phyloP scores from a whole-genome alignment of 2,329 filamentous ascomycete species.

The Apiospora koreana region DNA sequence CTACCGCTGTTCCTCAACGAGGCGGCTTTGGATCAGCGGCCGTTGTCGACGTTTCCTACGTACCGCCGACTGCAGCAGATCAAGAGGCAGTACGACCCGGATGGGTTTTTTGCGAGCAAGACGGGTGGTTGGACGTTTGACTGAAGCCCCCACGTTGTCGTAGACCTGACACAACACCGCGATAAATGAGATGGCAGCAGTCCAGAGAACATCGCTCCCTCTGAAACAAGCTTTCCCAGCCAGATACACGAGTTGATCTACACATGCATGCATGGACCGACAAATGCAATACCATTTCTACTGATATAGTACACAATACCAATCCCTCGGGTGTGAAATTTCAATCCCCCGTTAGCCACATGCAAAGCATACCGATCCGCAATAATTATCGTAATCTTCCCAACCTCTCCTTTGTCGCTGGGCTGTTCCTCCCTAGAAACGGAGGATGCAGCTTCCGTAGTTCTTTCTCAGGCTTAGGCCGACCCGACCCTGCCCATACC shows the following conservation, averaged over 20 bases:
- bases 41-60: slow-evolving; percentile 30
- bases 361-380: too few species aligned
- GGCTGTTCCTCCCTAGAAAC: background rate
- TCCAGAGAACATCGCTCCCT: background rate
- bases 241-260: background rate
- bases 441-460: background rate
- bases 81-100: slow-evolving; percentile 41
- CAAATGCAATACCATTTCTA: background rate
- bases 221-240: background rate
- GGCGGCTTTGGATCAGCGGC: slow-evolving; percentile 27
- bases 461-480: background rate
- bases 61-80: slow-evolving; percentile 35
- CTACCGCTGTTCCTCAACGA: slow-evolving; percentile 33
- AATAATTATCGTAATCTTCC: background rate
- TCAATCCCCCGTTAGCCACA: background rate
- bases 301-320: background rate
- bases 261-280: background rate
- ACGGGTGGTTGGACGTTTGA: slow-evolving; percentile 33
- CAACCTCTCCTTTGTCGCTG: background rate
- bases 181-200: background rate
- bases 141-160: slow-evolving; percentile 6
- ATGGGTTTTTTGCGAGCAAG: slow-evolving; percentile 29
- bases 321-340: background rate
- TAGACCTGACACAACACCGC: background rate
- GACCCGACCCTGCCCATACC: too few species aligned